Evolutionary conservation across 495 filamentous ascomycete genomes (phyloP).

Genomic region (Lophiotrema nucula): DNA sequence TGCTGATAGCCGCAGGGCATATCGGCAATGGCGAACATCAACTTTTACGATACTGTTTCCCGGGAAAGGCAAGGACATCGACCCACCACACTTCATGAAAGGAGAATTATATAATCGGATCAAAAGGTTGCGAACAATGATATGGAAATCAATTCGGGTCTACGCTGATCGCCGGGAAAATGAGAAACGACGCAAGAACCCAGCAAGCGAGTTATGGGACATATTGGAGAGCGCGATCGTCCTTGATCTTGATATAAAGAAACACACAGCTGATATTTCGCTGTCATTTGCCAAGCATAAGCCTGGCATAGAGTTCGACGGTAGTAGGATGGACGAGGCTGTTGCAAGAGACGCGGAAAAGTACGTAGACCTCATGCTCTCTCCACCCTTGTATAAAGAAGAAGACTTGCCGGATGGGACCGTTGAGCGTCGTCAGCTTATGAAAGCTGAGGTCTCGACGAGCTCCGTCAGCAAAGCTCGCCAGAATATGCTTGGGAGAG

Average conservation of each 20-base stretch:
- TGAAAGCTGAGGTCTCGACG: not conserved
- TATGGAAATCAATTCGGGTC: no score
- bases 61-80: not conserved
- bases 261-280: not conserved
- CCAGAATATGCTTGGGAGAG: not conserved
- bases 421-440: not conserved
- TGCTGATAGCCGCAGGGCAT: not conserved
- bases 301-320: not conserved
- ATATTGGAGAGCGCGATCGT: not conserved
- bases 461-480: not conserved
- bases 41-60: slow-evolving; percentile 6
- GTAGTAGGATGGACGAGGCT: not conserved
- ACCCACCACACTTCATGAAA: no score
- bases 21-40: slow-evolving; percentile 3
- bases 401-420: not conserved
- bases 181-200: no score
- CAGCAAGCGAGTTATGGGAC: not conserved
- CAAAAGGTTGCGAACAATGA: no score
- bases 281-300: not conserved
- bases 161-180: no score
- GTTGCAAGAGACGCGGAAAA: not conserved
- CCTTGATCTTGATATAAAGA: slow-evolving; percentile 8
- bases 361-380: not conserved
- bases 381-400: not conserved
- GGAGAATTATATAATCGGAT: no score